These are phyloP conservation scores for Neurospora sp. DNA, from an alignment of 495 filamentous ascomycete genomes.

Conservation along the genomic window DNA sequence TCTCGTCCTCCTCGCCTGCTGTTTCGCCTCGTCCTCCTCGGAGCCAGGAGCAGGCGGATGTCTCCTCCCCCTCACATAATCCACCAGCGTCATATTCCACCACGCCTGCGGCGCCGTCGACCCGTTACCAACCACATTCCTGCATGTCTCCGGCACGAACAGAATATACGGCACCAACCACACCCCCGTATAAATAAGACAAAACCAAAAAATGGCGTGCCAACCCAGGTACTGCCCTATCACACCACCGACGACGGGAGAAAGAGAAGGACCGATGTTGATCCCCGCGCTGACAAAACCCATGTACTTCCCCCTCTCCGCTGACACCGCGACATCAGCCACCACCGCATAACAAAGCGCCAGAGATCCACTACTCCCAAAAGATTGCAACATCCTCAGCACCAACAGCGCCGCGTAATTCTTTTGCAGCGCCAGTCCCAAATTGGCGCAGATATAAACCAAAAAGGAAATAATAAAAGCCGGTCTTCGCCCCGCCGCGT, in stretches of 20 bases:
- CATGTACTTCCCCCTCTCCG: constrained; percentile 52
- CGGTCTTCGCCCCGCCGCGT: constrained; percentile 47
- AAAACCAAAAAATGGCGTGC: constrained; percentile 67
- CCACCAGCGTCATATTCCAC: constrained; percentile 43
- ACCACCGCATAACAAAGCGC: constrained; percentile 50
- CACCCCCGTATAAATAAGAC: constrained; percentile 46
- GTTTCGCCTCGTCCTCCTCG: neutral
- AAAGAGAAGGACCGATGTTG: constrained; percentile 44
- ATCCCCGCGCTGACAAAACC: constrained; percentile 41
- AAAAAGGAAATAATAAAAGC: constrained; percentile 48
- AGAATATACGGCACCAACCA: constrained; percentile 44
- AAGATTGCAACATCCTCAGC: constrained; percentile 52
- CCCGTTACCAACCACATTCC: constrained; percentile 67
- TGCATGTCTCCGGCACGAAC: constrained; percentile 55
- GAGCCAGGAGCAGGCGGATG: neutral
- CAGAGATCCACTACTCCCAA: constrained; percentile 33
- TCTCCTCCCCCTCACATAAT: constrained; percentile 12
- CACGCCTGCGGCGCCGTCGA: constrained; percentile 34
- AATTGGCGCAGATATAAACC: constrained; percentile 52
- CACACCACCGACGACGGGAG: constrained; percentile 55
- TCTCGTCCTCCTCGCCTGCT: constrained; percentile 3
- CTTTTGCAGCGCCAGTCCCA: constrained; percentile 51
- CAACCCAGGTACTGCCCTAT: constrained; percentile 56
- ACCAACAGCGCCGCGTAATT: constrained; percentile 51
- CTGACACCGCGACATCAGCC: constrained; percentile 48